A percentile compares a stretch with the other conserved stretches of the same genome.
Conservation (phyloP, 2,329 filamentous ascomycete species). For the Cladorrhinum sp. region DNA sequence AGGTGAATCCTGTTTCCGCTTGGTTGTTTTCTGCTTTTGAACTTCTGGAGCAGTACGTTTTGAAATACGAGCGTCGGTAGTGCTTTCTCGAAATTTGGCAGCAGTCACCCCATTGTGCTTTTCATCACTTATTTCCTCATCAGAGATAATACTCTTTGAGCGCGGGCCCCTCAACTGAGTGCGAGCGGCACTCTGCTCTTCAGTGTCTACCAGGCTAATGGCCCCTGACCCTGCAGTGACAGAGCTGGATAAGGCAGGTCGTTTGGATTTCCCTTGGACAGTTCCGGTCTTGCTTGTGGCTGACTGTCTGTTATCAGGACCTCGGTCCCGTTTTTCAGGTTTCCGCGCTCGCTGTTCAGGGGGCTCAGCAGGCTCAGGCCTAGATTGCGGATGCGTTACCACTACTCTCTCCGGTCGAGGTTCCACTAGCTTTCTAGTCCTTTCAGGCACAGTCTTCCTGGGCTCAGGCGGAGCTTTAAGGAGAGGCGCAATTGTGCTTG, state of each 20-base stretch:
- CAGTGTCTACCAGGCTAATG: background rate
- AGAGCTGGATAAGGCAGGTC: background rate
- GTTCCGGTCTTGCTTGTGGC: background rate
- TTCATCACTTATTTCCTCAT: slow-evolving; percentile 10
- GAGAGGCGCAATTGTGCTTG: background rate
- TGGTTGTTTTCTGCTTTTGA: background rate
- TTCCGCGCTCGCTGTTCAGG: background rate
- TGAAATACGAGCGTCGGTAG: background rate
- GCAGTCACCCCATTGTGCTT: slow-evolving; percentile 7
- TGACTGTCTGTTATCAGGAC: background rate
- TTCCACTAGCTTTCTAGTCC: background rate
- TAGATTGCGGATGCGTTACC: background rate
- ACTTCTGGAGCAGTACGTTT: background rate
- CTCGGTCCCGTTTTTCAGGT: background rate
- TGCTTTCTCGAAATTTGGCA: background rate
- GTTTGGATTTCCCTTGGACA: background rate
- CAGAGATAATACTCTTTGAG: slow-evolving; percentile 18
- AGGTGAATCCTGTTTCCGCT: background rate
- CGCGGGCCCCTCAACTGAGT: background rate
- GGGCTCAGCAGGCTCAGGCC: background rate
- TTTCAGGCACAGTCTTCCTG: background rate
- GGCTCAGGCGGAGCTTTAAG: background rate
- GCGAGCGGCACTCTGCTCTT: background rate
- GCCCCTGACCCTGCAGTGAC: background rate
- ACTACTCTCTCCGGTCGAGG: background rate